Conservation (phyloP, 2,329 filamentous ascomycete genomes). For the Didymosphaeria variabile region DNA sequence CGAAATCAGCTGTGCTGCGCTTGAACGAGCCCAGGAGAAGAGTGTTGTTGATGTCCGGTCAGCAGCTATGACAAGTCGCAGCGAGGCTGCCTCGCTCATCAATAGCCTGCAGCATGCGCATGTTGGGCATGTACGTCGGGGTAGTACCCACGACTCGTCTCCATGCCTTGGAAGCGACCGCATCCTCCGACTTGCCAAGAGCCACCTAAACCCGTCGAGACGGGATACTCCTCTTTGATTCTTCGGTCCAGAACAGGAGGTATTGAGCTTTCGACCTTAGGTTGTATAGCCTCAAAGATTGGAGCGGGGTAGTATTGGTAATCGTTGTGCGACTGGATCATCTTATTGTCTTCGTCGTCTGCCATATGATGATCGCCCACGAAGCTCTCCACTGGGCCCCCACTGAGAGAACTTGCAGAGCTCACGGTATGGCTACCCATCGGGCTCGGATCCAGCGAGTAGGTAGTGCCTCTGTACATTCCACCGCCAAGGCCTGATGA, state of each 20-base stretch:
- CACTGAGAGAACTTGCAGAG: constrained; percentile 54
- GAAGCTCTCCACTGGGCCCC: constrained; percentile 52
- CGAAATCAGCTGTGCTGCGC: constrained; percentile 14
- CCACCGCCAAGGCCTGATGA: constrained; percentile 40
- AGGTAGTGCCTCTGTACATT: constrained; percentile 46
- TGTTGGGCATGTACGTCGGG: constrained; percentile 54
- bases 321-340: constrained; percentile 53
- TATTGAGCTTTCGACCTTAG: constrained; percentile 40
- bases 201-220: constrained; percentile 37
- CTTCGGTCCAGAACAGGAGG: constrained; percentile 47
- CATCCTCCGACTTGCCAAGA: constrained; percentile 52
- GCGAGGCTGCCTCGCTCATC: constrained; percentile 20
- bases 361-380: constrained; percentile 53
- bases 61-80: constrained; percentile 23
- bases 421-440: constrained; percentile 55
- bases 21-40: constrained; percentile 5
- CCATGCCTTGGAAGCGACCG: constrained; percentile 57
- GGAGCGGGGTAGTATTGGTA: constrained; percentile 59
- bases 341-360: constrained; percentile 48
- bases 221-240: constrained; percentile 55
- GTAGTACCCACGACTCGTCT: constrained; percentile 58
- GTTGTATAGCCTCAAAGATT: constrained; percentile 53
- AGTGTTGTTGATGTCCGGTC: constrained; percentile 24
- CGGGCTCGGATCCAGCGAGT: constrained; percentile 51
- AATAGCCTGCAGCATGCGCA: constrained; percentile 47